Evolutionary conservation across 1,284 basidiomycete species (phyloP).

Genomic region (Ceratobasidium sp.): DNA sequence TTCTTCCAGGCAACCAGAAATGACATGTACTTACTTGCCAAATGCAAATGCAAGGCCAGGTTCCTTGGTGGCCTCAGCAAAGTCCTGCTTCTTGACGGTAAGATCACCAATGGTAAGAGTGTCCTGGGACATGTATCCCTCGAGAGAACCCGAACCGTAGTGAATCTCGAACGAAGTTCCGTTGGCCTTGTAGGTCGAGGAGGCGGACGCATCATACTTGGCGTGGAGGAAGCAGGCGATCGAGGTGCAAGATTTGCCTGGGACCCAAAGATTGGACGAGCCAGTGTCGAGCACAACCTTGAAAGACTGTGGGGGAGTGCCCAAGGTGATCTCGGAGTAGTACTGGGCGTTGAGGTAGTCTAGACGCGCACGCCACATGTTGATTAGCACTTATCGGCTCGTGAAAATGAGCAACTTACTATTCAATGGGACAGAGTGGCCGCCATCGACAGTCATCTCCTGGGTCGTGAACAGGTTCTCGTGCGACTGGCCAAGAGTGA

Average conservation of each 20-base stretch:
- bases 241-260: constrained; percentile 86
- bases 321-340: constrained; percentile 88
- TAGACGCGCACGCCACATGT: constrained; percentile 48
- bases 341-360: constrained; percentile 99
- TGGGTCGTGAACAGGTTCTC: constrained; percentile 86
- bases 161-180: constrained; percentile 92
- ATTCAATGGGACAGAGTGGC: constrained; percentile 89
- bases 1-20: no score
- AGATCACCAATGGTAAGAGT: constrained; percentile 86
- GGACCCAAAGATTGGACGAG: constrained; percentile 95
- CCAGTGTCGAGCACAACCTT: constrained; percentile 91
- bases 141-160: constrained; percentile 97
- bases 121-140: constrained; percentile 95
- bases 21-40: constrained; percentile 73
- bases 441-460: constrained; percentile 71
- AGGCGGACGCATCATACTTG: constrained; percentile 90
- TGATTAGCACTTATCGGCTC: constrained; percentile 29
- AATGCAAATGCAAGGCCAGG: constrained; percentile 98
- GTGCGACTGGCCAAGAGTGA: constrained; percentile 69
- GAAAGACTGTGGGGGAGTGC: constrained; percentile 82
- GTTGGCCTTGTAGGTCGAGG: constrained; percentile 92
- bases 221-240: constrained; percentile 98
- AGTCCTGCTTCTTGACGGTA: constrained; percentile 80
- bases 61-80: constrained; percentile 96
- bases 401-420: constrained; percentile 67